Percentiles rank a stretch among this genome's conserved stretches.
These are phyloP conservation scores for Pelargonium nanum DNA, from an alignment of 345 rosid genomes.

Conservation along the genomic window DNA sequence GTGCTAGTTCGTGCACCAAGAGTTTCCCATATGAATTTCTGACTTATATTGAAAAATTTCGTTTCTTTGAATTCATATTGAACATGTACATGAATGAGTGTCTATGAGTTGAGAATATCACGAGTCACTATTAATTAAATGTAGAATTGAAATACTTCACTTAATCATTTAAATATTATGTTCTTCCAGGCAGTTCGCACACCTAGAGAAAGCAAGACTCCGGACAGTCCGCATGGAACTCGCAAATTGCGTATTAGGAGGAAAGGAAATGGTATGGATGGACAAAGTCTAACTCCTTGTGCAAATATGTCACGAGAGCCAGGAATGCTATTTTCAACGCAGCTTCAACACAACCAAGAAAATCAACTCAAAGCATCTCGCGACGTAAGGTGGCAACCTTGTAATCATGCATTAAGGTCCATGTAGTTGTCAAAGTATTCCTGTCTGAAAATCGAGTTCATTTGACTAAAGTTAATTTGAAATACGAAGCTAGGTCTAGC, in stretches of 20 bases:
- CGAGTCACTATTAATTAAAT: neutral
- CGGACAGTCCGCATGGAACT: neutral
- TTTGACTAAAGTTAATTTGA: neutral
- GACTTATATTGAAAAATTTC: neutral
- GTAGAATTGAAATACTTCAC: neutral
- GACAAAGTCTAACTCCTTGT: constrained; percentile 25
- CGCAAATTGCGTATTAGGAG: constrained; percentile 59
- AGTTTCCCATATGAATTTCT: neutral
- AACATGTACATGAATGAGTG: too few species aligned
- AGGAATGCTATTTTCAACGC: constrained; percentile 17
- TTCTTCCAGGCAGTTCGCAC: constrained; percentile 33
- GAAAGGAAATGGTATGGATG: constrained; percentile 40
- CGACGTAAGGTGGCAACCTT: constrained; percentile 95
- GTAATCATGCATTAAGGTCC: constrained; percentile 26
- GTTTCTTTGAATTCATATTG: too few species aligned
- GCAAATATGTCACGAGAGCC: constrained; percentile 45
- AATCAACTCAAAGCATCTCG: constrained; percentile 89
- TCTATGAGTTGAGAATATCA: too few species aligned
- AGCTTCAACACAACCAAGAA: constrained; percentile 46
- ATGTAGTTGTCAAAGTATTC: constrained; percentile 12
- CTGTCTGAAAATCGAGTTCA: neutral
- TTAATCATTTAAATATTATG: neutral
- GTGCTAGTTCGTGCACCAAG: too few species aligned
- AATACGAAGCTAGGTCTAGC: too few species aligned
- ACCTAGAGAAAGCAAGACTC: neutral